Conservation (phyloP, 139 green algal genomes). For the Coccomyxa sp. region DNA sequence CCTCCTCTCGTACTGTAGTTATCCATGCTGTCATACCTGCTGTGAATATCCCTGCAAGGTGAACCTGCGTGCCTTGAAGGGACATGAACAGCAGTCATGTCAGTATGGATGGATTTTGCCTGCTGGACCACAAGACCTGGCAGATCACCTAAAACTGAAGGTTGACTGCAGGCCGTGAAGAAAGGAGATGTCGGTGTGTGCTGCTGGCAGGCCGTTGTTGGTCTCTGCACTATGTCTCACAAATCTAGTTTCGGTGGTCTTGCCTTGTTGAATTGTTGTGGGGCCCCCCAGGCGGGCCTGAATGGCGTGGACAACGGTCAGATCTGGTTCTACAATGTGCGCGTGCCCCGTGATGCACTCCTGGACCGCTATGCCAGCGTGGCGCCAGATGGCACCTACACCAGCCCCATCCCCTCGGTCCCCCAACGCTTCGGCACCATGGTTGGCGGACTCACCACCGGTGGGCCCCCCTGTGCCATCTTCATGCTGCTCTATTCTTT, state of each 20-base stretch:
- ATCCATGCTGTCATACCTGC: background rate
- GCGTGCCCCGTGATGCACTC: slow-evolving; percentile 61
- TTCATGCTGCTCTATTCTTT: background rate
- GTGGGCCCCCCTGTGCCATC: slow-evolving; percentile 10
- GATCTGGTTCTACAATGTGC: slow-evolving; percentile 72
- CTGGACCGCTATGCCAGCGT: slow-evolving; percentile 65
- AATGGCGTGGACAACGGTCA: slow-evolving; percentile 85
- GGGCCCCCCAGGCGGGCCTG: background rate
- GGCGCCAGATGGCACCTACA: slow-evolving; percentile 51
- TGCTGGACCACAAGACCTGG: too few relatives aligned
- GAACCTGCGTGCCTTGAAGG: background rate
- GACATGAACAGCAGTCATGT: slow-evolving; percentile 19
- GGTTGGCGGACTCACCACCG: slow-evolving; percentile 72
- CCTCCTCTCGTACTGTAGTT: background rate
- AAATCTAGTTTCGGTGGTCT: too few relatives aligned
- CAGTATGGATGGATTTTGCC: too few relatives aligned
- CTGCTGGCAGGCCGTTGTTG: too few relatives aligned
- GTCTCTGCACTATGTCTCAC: too few relatives aligned
- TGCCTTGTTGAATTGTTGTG: too few relatives aligned
- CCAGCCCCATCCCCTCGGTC: slow-evolving; percentile 53
- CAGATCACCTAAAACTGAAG: too few relatives aligned
- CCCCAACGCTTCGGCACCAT: slow-evolving; percentile 77
- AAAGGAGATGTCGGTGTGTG: too few relatives aligned
- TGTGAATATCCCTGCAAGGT: background rate
- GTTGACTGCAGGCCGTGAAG: too few relatives aligned